phyloP scores from a whole-genome alignment of 352 stramenopile species.

The Pythium brachiatum region DNA sequence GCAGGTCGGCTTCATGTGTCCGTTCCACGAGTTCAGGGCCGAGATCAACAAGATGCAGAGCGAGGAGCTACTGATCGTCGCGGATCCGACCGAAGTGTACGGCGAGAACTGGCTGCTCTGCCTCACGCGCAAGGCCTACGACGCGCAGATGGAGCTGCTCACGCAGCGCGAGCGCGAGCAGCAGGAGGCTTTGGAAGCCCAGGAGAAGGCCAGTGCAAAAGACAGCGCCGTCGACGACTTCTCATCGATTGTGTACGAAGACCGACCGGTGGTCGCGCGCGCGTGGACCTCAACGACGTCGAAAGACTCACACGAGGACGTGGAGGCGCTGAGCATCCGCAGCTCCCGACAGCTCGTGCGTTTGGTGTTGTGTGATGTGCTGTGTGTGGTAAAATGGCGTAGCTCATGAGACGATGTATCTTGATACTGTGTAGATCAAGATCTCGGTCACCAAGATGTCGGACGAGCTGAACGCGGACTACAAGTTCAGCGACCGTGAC shows the following conservation, averaged over 20 bases:
- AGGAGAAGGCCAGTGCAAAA: slow-evolving; percentile 29
- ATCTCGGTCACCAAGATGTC: slow-evolving; percentile 82
- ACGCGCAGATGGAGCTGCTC: slow-evolving; percentile 65
- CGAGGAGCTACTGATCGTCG: slow-evolving; percentile 73
- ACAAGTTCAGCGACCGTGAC: slow-evolving; percentile 82
- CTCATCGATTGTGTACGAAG: slow-evolving; percentile 68
- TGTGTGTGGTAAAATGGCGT: neutral
- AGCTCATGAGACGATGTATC: neutral
- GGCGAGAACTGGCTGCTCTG: slow-evolving; percentile 86
- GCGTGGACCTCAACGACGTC: slow-evolving; percentile 49
- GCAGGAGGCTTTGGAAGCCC: slow-evolving; percentile 37
- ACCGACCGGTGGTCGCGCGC: slow-evolving; percentile 62
- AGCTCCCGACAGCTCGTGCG: slow-evolving; percentile 44
- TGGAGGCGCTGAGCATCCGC: slow-evolving; percentile 56
- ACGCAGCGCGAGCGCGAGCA: slow-evolving; percentile 45
- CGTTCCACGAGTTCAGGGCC: slow-evolving; percentile 68
- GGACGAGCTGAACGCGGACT: slow-evolving; percentile 79
- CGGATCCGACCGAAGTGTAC: slow-evolving; percentile 70
- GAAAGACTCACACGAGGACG: slow-evolving; percentile 63
- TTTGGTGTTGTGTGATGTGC: slow-evolving; percentile 3
- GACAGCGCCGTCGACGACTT: slow-evolving; percentile 46
- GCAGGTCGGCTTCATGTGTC: slow-evolving; percentile 80
- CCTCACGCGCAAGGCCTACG: slow-evolving; percentile 60
- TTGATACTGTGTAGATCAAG: slow-evolving; percentile 41
- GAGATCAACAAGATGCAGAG: slow-evolving; percentile 70